Evolutionary conservation across 2,329 filamentous ascomycete species (phyloP), one percentile per base, ranked within the genome.

Genomic region (Achaetomium macrosporum): DNA sequence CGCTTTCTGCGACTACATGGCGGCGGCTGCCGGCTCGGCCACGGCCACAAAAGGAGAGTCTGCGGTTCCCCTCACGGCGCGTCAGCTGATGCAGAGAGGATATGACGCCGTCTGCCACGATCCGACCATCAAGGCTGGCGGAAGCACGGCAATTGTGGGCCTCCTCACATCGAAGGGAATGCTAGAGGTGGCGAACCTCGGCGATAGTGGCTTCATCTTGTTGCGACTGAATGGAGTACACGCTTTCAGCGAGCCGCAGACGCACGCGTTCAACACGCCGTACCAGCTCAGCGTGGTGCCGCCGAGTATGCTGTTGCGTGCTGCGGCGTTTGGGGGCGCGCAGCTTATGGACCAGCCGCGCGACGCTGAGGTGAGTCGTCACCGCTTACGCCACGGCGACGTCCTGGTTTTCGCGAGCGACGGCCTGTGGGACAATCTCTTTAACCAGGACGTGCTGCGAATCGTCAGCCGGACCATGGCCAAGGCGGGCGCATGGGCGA

Each of bases 251-350:
- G 81, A 84, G 44, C 87, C 90, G 20, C 93, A 99, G 70, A 96
- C 90, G 0, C 93, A 99, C 69, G 90, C 86, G 41, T 99, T 99
- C 78, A 99, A 99, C 70, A 97, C 93, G 0, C 93, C 93, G 0
- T 99, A 88, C 66, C 93, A 99, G 69, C 80, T 99, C 39, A 92
- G 90, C 50, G 84, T 96, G 49, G 85, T 96, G 8, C 92, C 93
- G 0, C 81, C 86, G 3, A 82, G 81, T 61, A 85, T 96, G 71
- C 79, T 90, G 52, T 81, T 83, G 19, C 88, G 93, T 63, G 86
- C 90, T 63, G 82, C 84, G 12, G 82, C 89, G 29, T 97, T 96
- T 68, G 92, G 92, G 17, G 89, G 89, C 42, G 76, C 81, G 2
- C 87, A 87, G 57, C 80, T 96, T 25, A 85, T 86, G 66, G 93